These are phyloP conservation scores for Platanus orientalis DNA, from an alignment of 164 flowering plant genomes.

Conservation along the genomic window DNA sequence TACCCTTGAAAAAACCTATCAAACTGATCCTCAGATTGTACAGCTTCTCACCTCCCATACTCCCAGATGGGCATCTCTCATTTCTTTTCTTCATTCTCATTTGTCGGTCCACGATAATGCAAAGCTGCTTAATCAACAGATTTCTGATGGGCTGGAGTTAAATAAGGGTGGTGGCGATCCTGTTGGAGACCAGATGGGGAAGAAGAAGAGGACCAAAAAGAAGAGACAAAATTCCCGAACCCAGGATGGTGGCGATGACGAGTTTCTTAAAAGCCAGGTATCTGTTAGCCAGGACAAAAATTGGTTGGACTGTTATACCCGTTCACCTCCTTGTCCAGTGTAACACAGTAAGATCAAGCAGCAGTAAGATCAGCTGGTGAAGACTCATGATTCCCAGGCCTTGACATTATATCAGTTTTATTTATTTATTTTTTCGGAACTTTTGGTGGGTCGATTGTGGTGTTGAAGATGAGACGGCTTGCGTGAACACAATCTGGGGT, in stretches of 20 bases:
- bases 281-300: constrained; percentile 22
- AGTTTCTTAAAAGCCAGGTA: constrained; percentile 7
- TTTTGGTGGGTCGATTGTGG: too few relatives aligned
- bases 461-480: too few relatives aligned
- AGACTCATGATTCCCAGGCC: constrained; percentile 53
- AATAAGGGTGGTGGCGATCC: constrained; percentile 16
- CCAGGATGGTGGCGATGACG: constrained; percentile 26
- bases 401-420: constrained; percentile 72
- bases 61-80: constrained; percentile 34
- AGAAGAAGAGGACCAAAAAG: constrained; percentile 45
- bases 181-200: constrained; percentile 21
- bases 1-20: constrained; percentile 4
- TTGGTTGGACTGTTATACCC: constrained; percentile 54
- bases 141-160: constrained; percentile 25
- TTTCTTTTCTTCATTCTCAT: constrained; percentile 1
- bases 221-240: constrained; percentile 23
- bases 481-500: too few relatives aligned
- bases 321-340: constrained; percentile 66
- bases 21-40: constrained; percentile 32
- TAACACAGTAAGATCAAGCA: constrained; percentile 76
- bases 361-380: constrained; percentile 76
- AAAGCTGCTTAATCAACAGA: constrained; percentile 8
- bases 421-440: too few relatives aligned
- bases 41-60: constrained; percentile 43
- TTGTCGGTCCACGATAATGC: constrained; percentile 1